Conservation (phyloP, 2,329 filamentous ascomycete species). For the Simplicillium sp. region DNA sequence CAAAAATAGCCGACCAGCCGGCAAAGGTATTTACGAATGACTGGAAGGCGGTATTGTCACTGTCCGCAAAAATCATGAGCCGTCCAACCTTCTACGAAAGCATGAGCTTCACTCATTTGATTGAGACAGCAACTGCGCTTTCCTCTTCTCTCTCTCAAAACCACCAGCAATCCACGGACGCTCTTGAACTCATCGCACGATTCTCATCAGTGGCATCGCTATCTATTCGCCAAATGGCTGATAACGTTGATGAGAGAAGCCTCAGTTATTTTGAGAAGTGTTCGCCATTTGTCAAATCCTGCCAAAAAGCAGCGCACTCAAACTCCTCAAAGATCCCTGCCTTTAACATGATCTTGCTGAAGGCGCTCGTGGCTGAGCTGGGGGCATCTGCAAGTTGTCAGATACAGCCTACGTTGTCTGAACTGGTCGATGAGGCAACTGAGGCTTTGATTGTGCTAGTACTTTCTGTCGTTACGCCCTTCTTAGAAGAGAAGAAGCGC, state of each 20-base stretch:
- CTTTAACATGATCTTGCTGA: constrained; percentile 24
- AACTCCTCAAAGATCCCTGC: constrained; percentile 9
- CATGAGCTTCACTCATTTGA: constrained; percentile 29
- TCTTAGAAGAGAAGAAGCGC: constrained; percentile 20
- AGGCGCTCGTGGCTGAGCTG: constrained; percentile 19
- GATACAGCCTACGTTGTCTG: constrained; percentile 12
- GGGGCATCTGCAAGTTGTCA: constrained; percentile 16
- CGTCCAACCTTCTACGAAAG: constrained; percentile 41
- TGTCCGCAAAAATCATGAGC: constrained; percentile 39
- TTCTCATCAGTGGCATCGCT: constrained; percentile 20
- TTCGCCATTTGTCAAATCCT: constrained; percentile 8
- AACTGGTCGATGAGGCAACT: constrained; percentile 14
- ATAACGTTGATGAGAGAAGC: constrained; percentile 32
- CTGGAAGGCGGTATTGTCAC: constrained; percentile 29
- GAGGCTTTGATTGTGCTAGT: constrained; percentile 17
- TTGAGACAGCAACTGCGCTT: constrained; percentile 22
- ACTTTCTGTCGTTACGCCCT: constrained; percentile 14
- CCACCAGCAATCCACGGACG: constrained; percentile 8
- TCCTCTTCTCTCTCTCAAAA: constrained; percentile 14
- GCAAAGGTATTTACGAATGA: constrained; percentile 15
- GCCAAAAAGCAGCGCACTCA: background rate
- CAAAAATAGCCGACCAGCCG: constrained; percentile 13
- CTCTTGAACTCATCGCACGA: constrained; percentile 21
- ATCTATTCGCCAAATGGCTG: constrained; percentile 32
- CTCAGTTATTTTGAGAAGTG: constrained; percentile 25